Evolutionary conservation across 768 basidiomycete genomes (phyloP), one percentile per base, ranked within the genome.

Genomic region (Dioszegia aurantiaca): DNA sequence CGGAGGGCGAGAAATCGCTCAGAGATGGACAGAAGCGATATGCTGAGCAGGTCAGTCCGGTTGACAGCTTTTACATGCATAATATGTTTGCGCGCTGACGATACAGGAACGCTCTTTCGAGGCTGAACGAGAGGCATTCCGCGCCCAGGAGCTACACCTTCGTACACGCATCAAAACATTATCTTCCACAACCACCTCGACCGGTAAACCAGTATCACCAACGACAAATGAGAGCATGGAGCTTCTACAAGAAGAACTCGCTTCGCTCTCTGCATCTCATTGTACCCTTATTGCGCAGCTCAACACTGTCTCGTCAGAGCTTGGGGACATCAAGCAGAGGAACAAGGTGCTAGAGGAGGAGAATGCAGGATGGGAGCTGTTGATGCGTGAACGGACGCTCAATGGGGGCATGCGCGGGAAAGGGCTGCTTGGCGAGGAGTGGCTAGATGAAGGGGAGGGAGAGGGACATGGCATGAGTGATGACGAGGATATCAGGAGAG

Each of bases 351-450:
- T 79, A 12, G 62, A 71, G 77, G 92, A 98, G 76, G 93, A 98
- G 67, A 99, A 97, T 75, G 92, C 95, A 77, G 89, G 89, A 48
- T 99, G 91, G 79, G 90, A 94, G 83, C 89, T 93, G 61, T 82
- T 99, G 37, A 79, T 98, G 24, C 82, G 89, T 61, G 93, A 98
- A 78, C 86, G 84, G 79, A 97, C 95, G 0, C 77, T 98, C 42
- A 91, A 82, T 63, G 94, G 94, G n/a, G 53, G 67, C 10, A 60
- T 75, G 40, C 47, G 53, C 40, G 51, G 42, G 23, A 42, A 19
- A 16, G 23, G 51, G 41, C 27, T 47, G 40, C 43, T 44, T 26
- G 48, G 53, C 8, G 57, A 31, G 28, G 48, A 44, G n/a, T 31
- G 40, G 21, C 26, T 33, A 16, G 44, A 45, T 39, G 48, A 28